Evolutionary conservation across 2,329 filamentous ascomycete genomes (phyloP), one percentile per base, ranked within the genome.

Genomic region (Aspergillus phoenicis): DNA sequence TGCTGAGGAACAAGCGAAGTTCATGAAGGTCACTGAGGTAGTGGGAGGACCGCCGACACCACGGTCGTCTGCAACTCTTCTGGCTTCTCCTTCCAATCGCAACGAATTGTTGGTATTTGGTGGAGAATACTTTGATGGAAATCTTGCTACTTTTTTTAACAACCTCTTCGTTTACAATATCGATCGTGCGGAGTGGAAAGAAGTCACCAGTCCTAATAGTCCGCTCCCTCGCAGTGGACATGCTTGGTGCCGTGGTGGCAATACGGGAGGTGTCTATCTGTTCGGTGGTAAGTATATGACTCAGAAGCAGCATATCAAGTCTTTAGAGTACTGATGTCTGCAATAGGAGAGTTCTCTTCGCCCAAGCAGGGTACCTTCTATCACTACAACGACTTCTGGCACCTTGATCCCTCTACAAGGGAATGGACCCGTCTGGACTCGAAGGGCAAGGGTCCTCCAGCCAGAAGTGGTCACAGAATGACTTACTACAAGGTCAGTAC

Each of bases 351-450:
- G 78, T 99, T 99, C 76, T 96, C 91, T 60, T 94, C 90, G 28
- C 95, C 95, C 2, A 98, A 97, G 75, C 95, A 98, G 78, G 95
- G 95, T 4, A 98, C 94, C 0, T 99, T 99, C 72, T 97, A 99
- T 76, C 95, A 99, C 78, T 99, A 99, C 80, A 97, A 96, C 71
- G 95, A 98, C 79, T 98, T 99, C 75, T 99, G 95, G 94, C 85
- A 90, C 53, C 84, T 98, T 47, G 93, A 98, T 72, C 90, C 94
- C 0, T 85, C 84, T 8, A 88, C 86, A 7, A 85, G 93, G 69
- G 95, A 99, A 80, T 99, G 95, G 95, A 91, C 87, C 59, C 90
- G 93, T 63, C 83, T 99, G 36, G 95, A 99, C 75, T 84, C 83
- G 2, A 89, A 88, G 65, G 77, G 78, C 41, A 84, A 84, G 80